Base-by-base conservation (phyloP, 2,329 filamentous ascomycete genomes). In the Diatrype stigma region DNA sequence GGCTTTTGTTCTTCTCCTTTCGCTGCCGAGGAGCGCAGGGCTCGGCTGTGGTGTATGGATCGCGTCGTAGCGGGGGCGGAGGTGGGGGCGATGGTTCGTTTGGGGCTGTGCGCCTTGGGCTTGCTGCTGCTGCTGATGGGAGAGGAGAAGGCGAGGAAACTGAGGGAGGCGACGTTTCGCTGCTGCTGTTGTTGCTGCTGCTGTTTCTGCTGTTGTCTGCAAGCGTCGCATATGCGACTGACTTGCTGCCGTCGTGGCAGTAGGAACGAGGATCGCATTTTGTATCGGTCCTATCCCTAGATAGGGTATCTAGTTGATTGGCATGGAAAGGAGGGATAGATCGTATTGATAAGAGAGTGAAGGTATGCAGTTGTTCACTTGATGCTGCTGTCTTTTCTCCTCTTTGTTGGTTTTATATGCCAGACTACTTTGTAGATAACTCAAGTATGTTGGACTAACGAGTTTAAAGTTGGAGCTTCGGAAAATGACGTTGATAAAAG, bases 141-240 rank as follows among this genome's bases (percentile, higher is more conserved):
- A 35, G 28, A 4, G 46, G 16, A 47, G 19, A n/a, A 23, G 37
- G 7, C 40, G 10, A 30, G 26, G 26, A 46, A 46, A 22, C 45
- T 47, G 45, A 21, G 11, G 3, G 30, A 21, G 14, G 45, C 10
- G 47, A 5, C 22, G 52, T 16, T 23, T 3, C 22, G 42, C 14
- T 30, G 42, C 17, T 23, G 17, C 3, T 23, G 38, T 30, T 32
- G 42, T 48, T 11, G 42, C 22, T 19, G 42, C 23, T n/a, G 49
- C n/a, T 21, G 49, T 35, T 49, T 57, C 47, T 55, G 58, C 16
- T 55, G 57, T 40, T 56, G 60, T 40, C 52, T 57, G 51, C 63
- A 67, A 46, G 54, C 58, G 51, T 63, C 57, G 53, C 63, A 65
- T 45, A 65, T 50, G 46, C 63, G 64, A 49, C 52, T 53, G 8